Evolutionary conservation across 2,329 filamentous ascomycete species (phyloP).

Genomic region (Aspergillus japonicus): DNA sequence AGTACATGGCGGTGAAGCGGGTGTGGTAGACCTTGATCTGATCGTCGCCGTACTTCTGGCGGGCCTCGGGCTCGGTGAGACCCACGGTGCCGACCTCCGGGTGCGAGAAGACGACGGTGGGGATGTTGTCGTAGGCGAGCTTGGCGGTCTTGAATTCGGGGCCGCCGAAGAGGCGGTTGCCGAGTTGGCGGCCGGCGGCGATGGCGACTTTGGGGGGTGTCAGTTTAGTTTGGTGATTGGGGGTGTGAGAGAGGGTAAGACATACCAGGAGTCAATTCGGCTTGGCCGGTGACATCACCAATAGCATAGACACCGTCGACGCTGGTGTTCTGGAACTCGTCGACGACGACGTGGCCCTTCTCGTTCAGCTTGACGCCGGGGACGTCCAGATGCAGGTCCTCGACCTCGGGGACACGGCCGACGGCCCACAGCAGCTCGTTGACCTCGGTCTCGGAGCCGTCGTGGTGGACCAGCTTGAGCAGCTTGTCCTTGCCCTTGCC

Average conservation of each 20-base stretch:
- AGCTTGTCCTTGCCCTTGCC: constrained; percentile 49
- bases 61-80: constrained; percentile 51
- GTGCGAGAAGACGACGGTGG: constrained; percentile 54
- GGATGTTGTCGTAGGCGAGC: constrained; percentile 52
- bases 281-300: constrained; percentile 53
- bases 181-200: constrained; percentile 51
- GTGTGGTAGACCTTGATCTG: constrained; percentile 53
- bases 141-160: constrained; percentile 44
- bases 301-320: constrained; percentile 50
- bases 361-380: constrained; percentile 43
- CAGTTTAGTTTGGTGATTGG: neutral
- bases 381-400: constrained; percentile 43
- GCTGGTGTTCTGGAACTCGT: constrained; percentile 53
- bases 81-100: constrained; percentile 52
- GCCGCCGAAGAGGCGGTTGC: constrained; percentile 52
- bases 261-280: constrained; percentile 52
- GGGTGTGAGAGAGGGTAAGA: neutral
- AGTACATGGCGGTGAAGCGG: constrained; percentile 52
- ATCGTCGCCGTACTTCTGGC: constrained; percentile 48
- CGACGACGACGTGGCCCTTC: constrained; percentile 46
- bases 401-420: constrained; percentile 47
- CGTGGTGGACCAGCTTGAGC: constrained; percentile 45
- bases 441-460: constrained; percentile 46
- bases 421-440: constrained; percentile 54
- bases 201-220: constrained; percentile 52